Evolutionary conservation across 768 basidiomycete species (phyloP).

Genomic region (Leccinum truebloodii): DNA sequence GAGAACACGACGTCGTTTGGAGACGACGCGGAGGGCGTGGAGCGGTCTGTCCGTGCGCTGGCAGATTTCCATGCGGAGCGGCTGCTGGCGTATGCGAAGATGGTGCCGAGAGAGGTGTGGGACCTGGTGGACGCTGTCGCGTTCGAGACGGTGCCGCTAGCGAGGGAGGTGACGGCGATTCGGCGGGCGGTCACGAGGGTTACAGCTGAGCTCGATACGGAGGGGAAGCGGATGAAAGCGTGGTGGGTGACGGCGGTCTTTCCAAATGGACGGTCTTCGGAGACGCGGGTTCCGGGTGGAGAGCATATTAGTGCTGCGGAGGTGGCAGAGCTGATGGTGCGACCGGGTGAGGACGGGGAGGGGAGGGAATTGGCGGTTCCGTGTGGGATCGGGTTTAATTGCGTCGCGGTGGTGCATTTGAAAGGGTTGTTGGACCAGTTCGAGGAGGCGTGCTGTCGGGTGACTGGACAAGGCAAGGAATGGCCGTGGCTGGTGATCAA

Average conservation of each 20-base stretch:
- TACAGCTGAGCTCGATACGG: conserved; percentile 18
- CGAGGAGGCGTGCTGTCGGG: conserved; percentile 19
- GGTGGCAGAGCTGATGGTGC: conserved; percentile 45
- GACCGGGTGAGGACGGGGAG: conserved; percentile 14
- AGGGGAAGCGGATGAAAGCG: conserved; percentile 43
- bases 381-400: conserved; percentile 72
- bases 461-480: conserved; percentile 8
- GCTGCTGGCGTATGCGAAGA: conserved; percentile 51
- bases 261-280: conserved; percentile 49
- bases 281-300: conserved; percentile 33
- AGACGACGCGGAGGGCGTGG: conserved; percentile 33
- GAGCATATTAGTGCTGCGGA: conserved; percentile 35
- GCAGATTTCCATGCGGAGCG: conserved; percentile 64
- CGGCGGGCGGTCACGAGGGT: conserved; percentile 55
- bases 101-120: conserved; percentile 51
- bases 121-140: conserved; percentile 58
- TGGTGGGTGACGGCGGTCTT: conserved; percentile 80
- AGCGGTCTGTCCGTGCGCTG: conserved; percentile 50
- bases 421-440: conserved; percentile 41
- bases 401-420: conserved; percentile 54
- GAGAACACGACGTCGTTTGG: conserved; percentile 47
- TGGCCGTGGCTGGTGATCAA: conserved; percentile 64
- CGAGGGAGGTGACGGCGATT: conserved; percentile 65
- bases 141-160: conserved; percentile 78
- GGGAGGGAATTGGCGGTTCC: conserved; percentile 36